phyloP scores from a whole-genome alignment of 306 rosid genomes.

The Acacia melanoxylon region DNA sequence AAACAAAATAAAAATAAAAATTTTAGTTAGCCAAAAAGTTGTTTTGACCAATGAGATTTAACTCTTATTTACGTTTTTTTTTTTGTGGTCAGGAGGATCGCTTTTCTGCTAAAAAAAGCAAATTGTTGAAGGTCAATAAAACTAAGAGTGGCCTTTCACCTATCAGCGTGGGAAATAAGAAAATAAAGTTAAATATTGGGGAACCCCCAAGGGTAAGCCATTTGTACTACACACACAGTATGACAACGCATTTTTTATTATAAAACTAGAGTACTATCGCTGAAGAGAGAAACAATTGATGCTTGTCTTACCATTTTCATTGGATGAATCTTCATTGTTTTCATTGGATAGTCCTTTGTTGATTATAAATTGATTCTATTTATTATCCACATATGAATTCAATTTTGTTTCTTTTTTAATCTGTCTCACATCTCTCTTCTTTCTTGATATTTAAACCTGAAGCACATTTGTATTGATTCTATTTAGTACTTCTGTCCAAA shows the following conservation, averaged over 20 bases:
- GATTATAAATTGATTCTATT: neutral
- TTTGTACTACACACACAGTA: neutral
- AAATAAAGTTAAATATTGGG: constrained; percentile 79
- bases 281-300: neutral
- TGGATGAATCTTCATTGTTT: neutral
- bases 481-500: neutral
- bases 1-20: no score
- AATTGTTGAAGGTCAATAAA: constrained; percentile 61
- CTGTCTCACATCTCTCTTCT: no score
- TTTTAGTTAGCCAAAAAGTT: no score
- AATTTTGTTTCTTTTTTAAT: no score
- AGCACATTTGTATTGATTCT: neutral
- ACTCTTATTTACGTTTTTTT: neutral
- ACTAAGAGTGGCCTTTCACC: constrained; percentile 56
- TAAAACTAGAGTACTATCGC: neutral
- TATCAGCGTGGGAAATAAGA: constrained; percentile 59
- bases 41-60: neutral
- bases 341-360: neutral
- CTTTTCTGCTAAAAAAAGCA: constrained; percentile 49
- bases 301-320: neutral
- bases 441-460: neutral
- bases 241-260: constrained; percentile 4
- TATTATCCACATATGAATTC: no score
- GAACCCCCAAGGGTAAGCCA: constrained; percentile 74
- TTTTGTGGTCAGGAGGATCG: constrained; percentile 66